Conservation (phyloP, 2,329 filamentous ascomycete genomes). For the Epichloe sylvatica region DNA sequence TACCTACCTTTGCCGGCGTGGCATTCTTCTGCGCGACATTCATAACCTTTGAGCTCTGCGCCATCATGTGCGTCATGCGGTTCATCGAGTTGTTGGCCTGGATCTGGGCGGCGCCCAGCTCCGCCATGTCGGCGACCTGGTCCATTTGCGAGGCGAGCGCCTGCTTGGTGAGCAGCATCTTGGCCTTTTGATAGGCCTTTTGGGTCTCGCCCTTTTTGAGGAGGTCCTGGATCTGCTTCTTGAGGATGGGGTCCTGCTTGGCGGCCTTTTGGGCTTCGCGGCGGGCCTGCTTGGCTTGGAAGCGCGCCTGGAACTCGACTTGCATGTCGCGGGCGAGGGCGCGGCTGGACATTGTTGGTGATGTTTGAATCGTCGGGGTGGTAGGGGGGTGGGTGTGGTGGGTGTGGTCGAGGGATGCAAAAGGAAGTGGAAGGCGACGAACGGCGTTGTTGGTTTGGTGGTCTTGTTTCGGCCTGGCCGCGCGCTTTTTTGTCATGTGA, state of each 20-base stretch:
- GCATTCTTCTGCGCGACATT: conserved; percentile 41
- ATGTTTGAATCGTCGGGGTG: too few species aligned
- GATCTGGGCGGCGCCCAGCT: conserved; percentile 46
- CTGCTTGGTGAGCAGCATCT: conserved; percentile 48
- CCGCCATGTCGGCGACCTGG: conserved; percentile 50
- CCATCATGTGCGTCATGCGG: conserved; percentile 51
- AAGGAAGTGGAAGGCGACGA: too few species aligned
- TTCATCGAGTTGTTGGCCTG: conserved; percentile 53
- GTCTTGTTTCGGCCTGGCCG: too few species aligned
- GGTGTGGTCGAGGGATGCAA: too few species aligned
- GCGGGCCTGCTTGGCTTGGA: conserved; percentile 48
- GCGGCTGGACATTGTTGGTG: conserved; percentile 40
- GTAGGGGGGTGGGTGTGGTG: too few species aligned
- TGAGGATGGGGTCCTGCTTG: conserved; percentile 45
- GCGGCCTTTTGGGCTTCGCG: conserved; percentile 44
- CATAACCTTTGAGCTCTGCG: conserved; percentile 44
- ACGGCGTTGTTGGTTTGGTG: too few species aligned
- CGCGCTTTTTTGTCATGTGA: too few species aligned
- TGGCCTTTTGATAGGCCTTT: conserved; percentile 49
- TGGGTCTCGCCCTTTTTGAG: conserved; percentile 52
- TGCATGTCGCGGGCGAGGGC: conserved; percentile 47
- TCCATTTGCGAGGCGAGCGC: conserved; percentile 50
- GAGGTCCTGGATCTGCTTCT: conserved; percentile 50
- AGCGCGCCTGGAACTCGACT: conserved; percentile 49
- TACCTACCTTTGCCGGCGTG: conserved; percentile 44